phyloP scores from a whole-genome alignment of 1,139 yeast species.

The Kazachstania sp. region DNA sequence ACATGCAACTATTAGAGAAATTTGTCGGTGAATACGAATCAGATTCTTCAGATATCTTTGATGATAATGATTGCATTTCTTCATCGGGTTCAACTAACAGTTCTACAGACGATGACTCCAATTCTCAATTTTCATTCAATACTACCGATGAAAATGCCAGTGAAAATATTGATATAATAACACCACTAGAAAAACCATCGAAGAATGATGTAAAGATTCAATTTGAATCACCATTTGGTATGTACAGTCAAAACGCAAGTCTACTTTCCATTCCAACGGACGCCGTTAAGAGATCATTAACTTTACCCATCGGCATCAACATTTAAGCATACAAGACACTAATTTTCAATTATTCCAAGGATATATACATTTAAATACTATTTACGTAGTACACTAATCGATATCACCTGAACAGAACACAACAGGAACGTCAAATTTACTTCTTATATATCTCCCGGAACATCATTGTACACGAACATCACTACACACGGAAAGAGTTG shows the following conservation, averaged over 20 bases:
- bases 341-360: too few relatives aligned
- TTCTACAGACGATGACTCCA: not conserved
- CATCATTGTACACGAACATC: too few relatives aligned
- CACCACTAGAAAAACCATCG: not conserved
- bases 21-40: conserved; percentile 17
- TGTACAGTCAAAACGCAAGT: conserved; percentile 4
- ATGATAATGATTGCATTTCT: not conserved
- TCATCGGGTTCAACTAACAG: too few relatives aligned
- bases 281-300: conserved; percentile 23
- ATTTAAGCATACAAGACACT: not conserved
- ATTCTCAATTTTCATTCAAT: conserved; percentile 1
- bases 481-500: too few relatives aligned
- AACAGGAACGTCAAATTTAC: too few relatives aligned
- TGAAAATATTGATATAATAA: not conserved
- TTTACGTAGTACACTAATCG: too few relatives aligned
- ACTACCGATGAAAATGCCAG: conserved; percentile 3
- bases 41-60: conserved; percentile 4
- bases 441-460: too few relatives aligned
- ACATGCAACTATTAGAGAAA: conserved; percentile 14
- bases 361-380: too few relatives aligned
- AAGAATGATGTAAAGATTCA: not conserved
- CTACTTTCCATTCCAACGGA: conserved; percentile 12
- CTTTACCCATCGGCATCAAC: conserved; percentile 26
- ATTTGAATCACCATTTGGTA: not conserved
- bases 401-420: too few relatives aligned